Percentiles rank a stretch among this genome's conserved stretches.
These are phyloP conservation scores for Candida glaebosa DNA, from an alignment of 805 yeast species.

Conservation along the genomic window DNA sequence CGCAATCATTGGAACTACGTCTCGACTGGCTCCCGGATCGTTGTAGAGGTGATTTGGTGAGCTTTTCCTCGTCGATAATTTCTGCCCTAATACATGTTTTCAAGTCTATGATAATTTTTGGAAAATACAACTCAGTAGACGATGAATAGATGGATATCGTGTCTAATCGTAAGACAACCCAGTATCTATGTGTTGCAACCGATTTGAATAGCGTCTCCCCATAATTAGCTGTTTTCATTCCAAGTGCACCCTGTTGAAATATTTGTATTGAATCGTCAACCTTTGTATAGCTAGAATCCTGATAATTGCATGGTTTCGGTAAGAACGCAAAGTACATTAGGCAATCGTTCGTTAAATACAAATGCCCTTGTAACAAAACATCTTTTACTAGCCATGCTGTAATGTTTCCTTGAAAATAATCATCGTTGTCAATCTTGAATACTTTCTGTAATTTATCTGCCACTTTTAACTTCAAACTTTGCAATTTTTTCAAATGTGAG, in stretches of 20 bases:
- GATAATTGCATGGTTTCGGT: conserved; percentile 42
- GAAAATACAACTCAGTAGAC: conserved; percentile 83
- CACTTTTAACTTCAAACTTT: conserved; percentile 21
- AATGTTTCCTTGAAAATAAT: conserved; percentile 56
- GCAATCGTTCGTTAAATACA: conserved; percentile 63
- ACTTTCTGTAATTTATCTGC: conserved; percentile 34
- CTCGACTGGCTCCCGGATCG: background rate
- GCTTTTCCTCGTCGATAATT: conserved; percentile 29
- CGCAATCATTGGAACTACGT: conserved; percentile 1
- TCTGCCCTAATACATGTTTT: conserved; percentile 61
- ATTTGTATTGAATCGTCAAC: conserved; percentile 23
- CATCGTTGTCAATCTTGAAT: conserved; percentile 49
- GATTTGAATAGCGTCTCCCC: conserved; percentile 35
- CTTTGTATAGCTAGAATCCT: conserved; percentile 5
- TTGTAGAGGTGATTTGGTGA: conserved; percentile 18
- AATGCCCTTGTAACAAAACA: conserved; percentile 81
- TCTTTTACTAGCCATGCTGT: conserved; percentile 80
- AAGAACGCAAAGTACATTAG: conserved; percentile 75
- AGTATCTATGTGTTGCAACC: conserved; percentile 50
- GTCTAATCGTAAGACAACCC: conserved; percentile 76
- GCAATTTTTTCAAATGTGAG: conserved; percentile 9
- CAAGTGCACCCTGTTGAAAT: conserved; percentile 36
- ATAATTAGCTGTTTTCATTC: conserved; percentile 35
- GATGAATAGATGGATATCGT: conserved; percentile 65
- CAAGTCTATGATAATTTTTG: conserved; percentile 70